phyloP scores from a whole-genome alignment of 75 land plant species.

The Cupressus sempervirens region DNA sequence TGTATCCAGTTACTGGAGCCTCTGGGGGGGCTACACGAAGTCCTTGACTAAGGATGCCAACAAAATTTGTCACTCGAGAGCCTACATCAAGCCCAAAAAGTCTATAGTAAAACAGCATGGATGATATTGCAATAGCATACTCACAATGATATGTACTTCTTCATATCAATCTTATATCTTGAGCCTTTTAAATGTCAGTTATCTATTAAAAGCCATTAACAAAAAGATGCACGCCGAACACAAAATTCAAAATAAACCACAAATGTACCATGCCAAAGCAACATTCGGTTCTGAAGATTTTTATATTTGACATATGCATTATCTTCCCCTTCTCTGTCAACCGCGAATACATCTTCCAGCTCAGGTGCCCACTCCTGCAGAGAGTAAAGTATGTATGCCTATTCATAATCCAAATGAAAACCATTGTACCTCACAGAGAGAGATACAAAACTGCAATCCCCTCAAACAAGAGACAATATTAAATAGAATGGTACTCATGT shows the following conservation, averaged over 20 bases:
- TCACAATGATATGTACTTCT: neutral
- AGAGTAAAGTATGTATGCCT: neutral
- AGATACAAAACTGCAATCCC: neutral
- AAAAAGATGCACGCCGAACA: neutral
- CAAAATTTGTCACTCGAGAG: conserved; percentile 93
- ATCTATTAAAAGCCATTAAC: neutral
- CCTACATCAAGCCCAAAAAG: conserved; percentile 40
- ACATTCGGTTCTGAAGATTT: conserved; percentile 75
- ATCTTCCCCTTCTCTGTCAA: conserved; percentile 85
- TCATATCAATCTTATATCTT: neutral
- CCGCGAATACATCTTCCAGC: conserved; percentile 88
- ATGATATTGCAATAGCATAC: neutral
- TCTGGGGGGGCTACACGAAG: conserved; percentile 97
- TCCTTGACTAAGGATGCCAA: conserved; percentile 97
- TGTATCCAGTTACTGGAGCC: conserved; percentile 96
- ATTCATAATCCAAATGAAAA: neutral
- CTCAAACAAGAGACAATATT: neutral
- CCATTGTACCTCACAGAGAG: neutral
- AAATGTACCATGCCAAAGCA: conserved; percentile 91
- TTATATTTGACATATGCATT: conserved; percentile 63
- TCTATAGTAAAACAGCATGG: neutral
- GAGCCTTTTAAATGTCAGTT: neutral
- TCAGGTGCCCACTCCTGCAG: conserved; percentile 85
- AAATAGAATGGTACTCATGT: neutral
- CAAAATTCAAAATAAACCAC: neutral